Conservation (phyloP, 768 basidiomycete genomes). For the Trametes cubensis region DNA sequence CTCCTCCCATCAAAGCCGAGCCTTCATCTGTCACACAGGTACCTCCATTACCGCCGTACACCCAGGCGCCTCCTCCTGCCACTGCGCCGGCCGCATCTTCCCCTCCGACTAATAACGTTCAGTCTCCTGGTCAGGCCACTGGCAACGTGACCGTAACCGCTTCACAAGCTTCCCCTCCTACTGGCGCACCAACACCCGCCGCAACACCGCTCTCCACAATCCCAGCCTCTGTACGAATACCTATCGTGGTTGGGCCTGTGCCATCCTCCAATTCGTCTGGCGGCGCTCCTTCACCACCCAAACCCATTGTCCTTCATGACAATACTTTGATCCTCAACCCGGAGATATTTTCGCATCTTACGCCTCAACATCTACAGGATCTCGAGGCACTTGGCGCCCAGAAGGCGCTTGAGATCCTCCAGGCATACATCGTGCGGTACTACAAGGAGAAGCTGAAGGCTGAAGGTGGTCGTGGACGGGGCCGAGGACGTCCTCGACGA, state of each 20-base stretch:
- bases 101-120: slow-evolving; percentile 7
- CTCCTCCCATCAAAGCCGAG: slow-evolving; percentile 30
- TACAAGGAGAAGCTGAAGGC: slow-evolving; percentile 72
- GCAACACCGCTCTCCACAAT: slow-evolving; percentile 34
- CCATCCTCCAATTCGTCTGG: slow-evolving; percentile 54
- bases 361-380: slow-evolving; percentile 70
- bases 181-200: slow-evolving; percentile 24
- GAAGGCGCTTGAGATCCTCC: slow-evolving; percentile 79
- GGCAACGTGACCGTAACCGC: not conserved
- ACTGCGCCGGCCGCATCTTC: slow-evolving; percentile 16
- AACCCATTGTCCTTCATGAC: slow-evolving; percentile 81
- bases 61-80: slow-evolving; percentile 10
- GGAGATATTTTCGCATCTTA: slow-evolving; percentile 77
- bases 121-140: slow-evolving; percentile 5
- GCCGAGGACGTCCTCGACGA: slow-evolving; percentile 45
- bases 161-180: slow-evolving; percentile 25
- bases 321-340: slow-evolving; percentile 85
- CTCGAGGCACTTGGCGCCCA: slow-evolving; percentile 81
- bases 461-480: slow-evolving; percentile 38
- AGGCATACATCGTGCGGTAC: slow-evolving; percentile 82
- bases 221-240: slow-evolving; percentile 59
- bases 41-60: slow-evolving; percentile 15
- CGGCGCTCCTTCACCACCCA: slow-evolving; percentile 36
- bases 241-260: slow-evolving; percentile 76
- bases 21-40: slow-evolving; percentile 15